Conservation (phyloP, 495 filamentous ascomycete genomes). For the Evansstolkia leycettana region DNA sequence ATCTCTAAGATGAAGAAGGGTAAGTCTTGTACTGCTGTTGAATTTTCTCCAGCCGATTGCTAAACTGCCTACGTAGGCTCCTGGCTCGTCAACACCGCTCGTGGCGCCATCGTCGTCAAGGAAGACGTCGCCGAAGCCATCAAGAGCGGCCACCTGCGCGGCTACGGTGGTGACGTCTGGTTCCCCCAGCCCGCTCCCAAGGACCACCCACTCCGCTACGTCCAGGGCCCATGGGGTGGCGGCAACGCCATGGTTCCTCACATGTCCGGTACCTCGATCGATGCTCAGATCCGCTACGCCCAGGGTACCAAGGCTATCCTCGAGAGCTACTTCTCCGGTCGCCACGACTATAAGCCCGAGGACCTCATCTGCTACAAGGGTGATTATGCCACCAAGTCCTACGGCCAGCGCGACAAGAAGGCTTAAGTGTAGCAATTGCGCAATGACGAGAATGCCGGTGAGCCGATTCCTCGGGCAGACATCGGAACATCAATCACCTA, state of each 20-base stretch:
- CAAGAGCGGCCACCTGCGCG: conserved; percentile 84
- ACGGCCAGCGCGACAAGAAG: conserved; percentile 65
- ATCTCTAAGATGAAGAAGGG: conserved; percentile 99
- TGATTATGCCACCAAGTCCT: conserved; percentile 92
- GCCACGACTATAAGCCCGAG: conserved; percentile 74
- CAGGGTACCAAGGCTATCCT: conserved; percentile 81
- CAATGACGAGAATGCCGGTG: background rate
- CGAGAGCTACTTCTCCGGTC: conserved; percentile 77
- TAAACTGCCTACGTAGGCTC: conserved; percentile 39
- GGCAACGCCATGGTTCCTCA: conserved; percentile 98
- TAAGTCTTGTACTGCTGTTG: conserved; percentile 18
- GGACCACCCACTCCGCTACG: conserved; percentile 88
- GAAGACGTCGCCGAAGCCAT: conserved; percentile 95
- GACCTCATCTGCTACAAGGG: conserved; percentile 88
- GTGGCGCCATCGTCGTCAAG: conserved; percentile 98
- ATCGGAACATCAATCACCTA: background rate
- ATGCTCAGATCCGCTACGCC: conserved; percentile 93
- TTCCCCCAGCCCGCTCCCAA: conserved; percentile 88
- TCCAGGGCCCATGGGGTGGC: conserved; percentile 87
- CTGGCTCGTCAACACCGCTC: conserved; percentile 97
- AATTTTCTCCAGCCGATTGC: background rate
- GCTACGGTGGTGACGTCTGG: conserved; percentile 95
- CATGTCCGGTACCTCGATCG: conserved; percentile 95
- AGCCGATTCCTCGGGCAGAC: background rate
- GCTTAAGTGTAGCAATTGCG: conserved; percentile 3